phyloP scores from a whole-genome alignment of 371 early-diverging fungal species.

The Nematocida displodere region DNA sequence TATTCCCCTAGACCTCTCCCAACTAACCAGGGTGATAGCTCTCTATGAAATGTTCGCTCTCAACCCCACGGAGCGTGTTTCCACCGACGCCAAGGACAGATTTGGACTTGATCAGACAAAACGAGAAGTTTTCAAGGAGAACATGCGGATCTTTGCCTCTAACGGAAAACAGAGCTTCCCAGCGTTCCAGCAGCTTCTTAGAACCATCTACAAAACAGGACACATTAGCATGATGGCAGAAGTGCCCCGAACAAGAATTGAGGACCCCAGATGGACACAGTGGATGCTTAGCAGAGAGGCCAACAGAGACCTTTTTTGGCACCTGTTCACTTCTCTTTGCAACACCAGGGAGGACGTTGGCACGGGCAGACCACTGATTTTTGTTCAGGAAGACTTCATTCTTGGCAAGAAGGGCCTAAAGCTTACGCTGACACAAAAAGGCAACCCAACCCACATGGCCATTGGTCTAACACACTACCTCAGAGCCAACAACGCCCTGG shows the following conservation, averaged over 20 bases:
- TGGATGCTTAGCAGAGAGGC: constrained; percentile 31
- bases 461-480: constrained; percentile 11
- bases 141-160: constrained; percentile 1
- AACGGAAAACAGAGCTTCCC: not conserved
- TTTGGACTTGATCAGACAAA: constrained; percentile 29
- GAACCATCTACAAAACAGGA: not conserved
- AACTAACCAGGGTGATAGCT: constrained; percentile 19
- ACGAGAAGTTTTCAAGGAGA: constrained; percentile 42
- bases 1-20: not conserved
- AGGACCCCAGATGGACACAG: not conserved
- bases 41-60: constrained; percentile 41
- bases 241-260: not conserved
- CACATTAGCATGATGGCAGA: not conserved
- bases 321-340: constrained; percentile 40
- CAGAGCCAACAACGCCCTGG: constrained; percentile 11
- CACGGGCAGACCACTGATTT: not conserved
- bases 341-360: not conserved
- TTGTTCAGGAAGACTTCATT: constrained; percentile 26
- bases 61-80: constrained; percentile 11
- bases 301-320: constrained; percentile 40
- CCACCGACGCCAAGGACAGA: not conserved
- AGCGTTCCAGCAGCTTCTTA: constrained; percentile 3
- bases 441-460: not conserved
- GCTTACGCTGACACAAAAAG: not conserved
- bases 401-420: constrained; percentile 29